phyloP scores from a whole-genome alignment of 305 asterid genomes.

The Lippia alba region DNA sequence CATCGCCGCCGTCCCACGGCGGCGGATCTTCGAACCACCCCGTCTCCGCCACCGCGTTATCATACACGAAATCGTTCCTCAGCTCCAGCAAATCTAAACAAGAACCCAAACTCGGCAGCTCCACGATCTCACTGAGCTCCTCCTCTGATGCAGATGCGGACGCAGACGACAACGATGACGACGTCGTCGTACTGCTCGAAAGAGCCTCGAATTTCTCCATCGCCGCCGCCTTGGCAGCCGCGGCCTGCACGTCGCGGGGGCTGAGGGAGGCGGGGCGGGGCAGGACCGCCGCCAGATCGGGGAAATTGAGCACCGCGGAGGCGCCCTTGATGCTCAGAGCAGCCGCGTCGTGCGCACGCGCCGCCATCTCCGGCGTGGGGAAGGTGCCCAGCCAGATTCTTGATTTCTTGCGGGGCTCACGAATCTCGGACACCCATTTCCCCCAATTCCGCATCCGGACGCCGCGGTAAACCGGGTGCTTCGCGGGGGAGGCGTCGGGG shows the following conservation, averaged over 20 bases:
- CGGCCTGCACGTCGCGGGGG: constrained; percentile 81
- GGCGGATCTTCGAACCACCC: constrained; percentile 56
- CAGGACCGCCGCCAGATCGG: constrained; percentile 54
- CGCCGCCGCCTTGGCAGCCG: constrained; percentile 83
- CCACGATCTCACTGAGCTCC: constrained; percentile 67
- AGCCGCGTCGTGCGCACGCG: constrained; percentile 87
- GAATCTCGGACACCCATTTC: constrained; percentile 87
- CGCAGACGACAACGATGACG: too few relatives aligned
- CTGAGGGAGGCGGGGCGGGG: constrained; percentile 71
- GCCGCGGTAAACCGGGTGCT: constrained; percentile 70
- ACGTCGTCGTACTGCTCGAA: constrained; percentile 37
- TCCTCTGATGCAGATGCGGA: too few relatives aligned
- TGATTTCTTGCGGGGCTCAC: constrained; percentile 83
- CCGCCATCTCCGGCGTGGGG: constrained; percentile 85
- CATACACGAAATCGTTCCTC: constrained; percentile 58
- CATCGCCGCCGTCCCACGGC: constrained; percentile 44
- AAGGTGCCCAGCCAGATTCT: constrained; percentile 85
- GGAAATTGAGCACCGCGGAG: constrained; percentile 71
- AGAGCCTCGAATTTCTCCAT: constrained; percentile 52
- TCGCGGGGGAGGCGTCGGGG: constrained; percentile 27
- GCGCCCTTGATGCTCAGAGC: constrained; percentile 73
- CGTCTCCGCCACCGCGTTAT: constrained; percentile 40
- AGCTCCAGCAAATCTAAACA: constrained; percentile 45
- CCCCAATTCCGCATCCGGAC: constrained; percentile 90
- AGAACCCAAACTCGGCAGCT: constrained; percentile 68